phyloP scores from a whole-genome alignment of 352 stramenopile genomes.

The Globisporangium emineosum region DNA sequence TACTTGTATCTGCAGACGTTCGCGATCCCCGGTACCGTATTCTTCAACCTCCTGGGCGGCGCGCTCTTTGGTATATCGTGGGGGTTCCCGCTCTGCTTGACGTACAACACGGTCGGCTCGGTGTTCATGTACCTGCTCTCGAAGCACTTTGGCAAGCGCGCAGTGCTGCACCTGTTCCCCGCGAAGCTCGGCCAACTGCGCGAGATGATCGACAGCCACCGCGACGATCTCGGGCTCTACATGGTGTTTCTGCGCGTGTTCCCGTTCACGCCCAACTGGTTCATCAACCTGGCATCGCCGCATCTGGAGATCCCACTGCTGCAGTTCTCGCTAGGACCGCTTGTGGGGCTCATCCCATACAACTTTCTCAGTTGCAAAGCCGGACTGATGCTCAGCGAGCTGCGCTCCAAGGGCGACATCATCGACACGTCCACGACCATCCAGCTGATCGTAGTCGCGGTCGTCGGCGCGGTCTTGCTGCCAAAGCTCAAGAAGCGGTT shows the following conservation, averaged over 20 bases:
- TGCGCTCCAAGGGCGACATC: slow-evolving; percentile 70
- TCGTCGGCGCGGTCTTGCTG: slow-evolving; percentile 54
- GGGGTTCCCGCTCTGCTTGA: slow-evolving; percentile 70
- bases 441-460: slow-evolving; percentile 69
- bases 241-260: slow-evolving; percentile 83
- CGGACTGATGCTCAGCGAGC: slow-evolving; percentile 64
- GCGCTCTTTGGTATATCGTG: slow-evolving; percentile 66
- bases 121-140: slow-evolving; percentile 78
- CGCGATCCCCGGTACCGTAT: slow-evolving; percentile 75
- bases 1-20: slow-evolving; percentile 83
- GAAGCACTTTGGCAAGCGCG: slow-evolving; percentile 42
- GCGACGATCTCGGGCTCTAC: slow-evolving; percentile 78
- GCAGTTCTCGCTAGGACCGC: slow-evolving; percentile 58
- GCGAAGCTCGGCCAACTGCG: slow-evolving; percentile 45
- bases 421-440: slow-evolving; percentile 74
- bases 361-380: slow-evolving; percentile 85
- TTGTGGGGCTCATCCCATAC: slow-evolving; percentile 75
- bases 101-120: slow-evolving; percentile 80
- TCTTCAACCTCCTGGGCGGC: slow-evolving; percentile 76
- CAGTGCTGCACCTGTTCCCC: slow-evolving; percentile 55
- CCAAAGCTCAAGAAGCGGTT: slow-evolving; percentile 70
- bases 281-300: slow-evolving; percentile 82
- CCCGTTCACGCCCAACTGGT: slow-evolving; percentile 84
- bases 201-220: slow-evolving; percentile 56
- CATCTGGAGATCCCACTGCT: slow-evolving; percentile 64